Evolutionary conservation across 2,329 filamentous ascomycete species (phyloP).

Genomic region (Pestalotiopsis sp.): DNA sequence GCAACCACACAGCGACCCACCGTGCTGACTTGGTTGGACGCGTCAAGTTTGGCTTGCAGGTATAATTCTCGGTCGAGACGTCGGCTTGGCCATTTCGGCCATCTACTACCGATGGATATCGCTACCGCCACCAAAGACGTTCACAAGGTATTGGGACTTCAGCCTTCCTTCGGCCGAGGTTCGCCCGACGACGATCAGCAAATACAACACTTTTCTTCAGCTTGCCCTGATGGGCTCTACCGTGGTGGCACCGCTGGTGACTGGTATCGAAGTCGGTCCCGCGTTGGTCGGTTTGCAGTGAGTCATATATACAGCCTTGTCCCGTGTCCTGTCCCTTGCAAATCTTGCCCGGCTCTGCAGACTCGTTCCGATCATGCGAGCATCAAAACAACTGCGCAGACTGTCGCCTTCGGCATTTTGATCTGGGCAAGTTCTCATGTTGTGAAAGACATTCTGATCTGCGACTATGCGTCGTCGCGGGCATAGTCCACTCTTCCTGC

Average conservation of each 20-base stretch:
- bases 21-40: neutral
- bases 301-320: slow-evolving; percentile 34
- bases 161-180: slow-evolving; percentile 86
- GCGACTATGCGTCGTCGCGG: neutral
- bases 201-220: slow-evolving; percentile 93
- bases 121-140: slow-evolving; percentile 89
- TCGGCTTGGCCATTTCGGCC: slow-evolving; percentile 79
- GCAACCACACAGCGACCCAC: neutral
- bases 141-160: slow-evolving; percentile 95
- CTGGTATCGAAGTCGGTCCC: slow-evolving; percentile 51
- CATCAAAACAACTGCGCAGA: neutral
- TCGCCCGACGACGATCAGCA: slow-evolving; percentile 80
- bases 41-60: slow-evolving; percentile 77
- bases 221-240: slow-evolving; percentile 83
- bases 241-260: slow-evolving; percentile 76
- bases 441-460: neutral
- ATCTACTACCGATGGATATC: slow-evolving; percentile 97
- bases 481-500: neutral
- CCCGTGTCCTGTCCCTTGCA: slow-evolving; percentile 13
- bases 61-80: slow-evolving; percentile 90
- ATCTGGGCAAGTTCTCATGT: neutral
- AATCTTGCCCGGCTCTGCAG: neutral
- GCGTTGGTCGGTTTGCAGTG: slow-evolving; percentile 66
- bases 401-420: neutral
- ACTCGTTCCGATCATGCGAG: neutral